Conservation (phyloP, 2,329 filamentous ascomycete species). For the Scorias spongiosa region DNA sequence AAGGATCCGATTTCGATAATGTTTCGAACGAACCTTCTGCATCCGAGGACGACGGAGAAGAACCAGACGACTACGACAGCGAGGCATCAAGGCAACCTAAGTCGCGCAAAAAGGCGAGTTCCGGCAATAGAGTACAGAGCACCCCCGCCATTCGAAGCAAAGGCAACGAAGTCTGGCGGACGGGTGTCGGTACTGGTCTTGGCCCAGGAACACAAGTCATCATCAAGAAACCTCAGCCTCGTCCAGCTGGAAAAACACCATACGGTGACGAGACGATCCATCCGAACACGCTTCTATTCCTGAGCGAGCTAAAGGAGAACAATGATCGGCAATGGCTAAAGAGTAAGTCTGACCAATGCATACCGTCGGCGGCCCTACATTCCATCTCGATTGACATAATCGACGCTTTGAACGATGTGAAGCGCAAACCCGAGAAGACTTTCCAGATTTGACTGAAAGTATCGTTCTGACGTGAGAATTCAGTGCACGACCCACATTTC, state of each 20-base stretch:
- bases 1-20: slow-evolving; percentile 18
- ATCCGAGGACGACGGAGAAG: slow-evolving; percentile 14
- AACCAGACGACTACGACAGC: slow-evolving; percentile 21
- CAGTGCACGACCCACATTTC: slow-evolving; percentile 69
- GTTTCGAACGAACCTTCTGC: slow-evolving; percentile 4
- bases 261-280: slow-evolving; percentile 45
- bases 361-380: not conserved
- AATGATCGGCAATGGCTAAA: slow-evolving; percentile 52
- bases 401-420: no score
- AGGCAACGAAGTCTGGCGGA: slow-evolving; percentile 32
- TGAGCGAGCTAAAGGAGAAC: slow-evolving; percentile 42
- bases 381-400: no score
- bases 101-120: slow-evolving; percentile 19
- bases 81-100: slow-evolving; percentile 27
- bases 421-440: no score
- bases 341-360: slow-evolving; percentile 26
- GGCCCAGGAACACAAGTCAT: slow-evolving; percentile 45
- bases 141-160: slow-evolving; percentile 11
- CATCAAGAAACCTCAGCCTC: slow-evolving; percentile 48
- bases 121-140: slow-evolving; percentile 6
- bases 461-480: not conserved
- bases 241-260: slow-evolving; percentile 41
- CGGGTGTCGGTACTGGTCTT: slow-evolving; percentile 39
- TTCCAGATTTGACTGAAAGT: no score
- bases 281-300: slow-evolving; percentile 47